A percentile compares a stretch with the other conserved stretches of the same genome.
phyloP scores from a whole-genome alignment of 1,139 yeast species.

The Eremothecium cymbalariae region DNA sequence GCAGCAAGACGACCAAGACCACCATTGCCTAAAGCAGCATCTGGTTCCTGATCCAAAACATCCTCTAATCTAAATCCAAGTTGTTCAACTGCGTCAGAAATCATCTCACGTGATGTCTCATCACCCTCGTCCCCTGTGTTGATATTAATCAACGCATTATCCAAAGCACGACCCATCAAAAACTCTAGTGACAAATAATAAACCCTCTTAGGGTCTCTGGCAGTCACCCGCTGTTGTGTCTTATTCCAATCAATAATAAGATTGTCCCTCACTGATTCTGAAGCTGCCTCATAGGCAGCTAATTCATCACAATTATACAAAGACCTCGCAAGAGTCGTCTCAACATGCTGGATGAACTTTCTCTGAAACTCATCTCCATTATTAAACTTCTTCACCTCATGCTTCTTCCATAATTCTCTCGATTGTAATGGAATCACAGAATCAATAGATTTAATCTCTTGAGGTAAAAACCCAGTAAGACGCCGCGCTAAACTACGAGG shows the following conservation, averaged over 20 bases:
- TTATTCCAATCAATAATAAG: slow-evolving; percentile 84
- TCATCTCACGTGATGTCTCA: slow-evolving; percentile 38
- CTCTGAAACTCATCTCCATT: slow-evolving; percentile 55
- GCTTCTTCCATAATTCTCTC: slow-evolving; percentile 69
- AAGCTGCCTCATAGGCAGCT: slow-evolving; percentile 89
- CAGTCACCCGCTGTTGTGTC: slow-evolving; percentile 83
- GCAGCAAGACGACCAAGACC: slow-evolving; percentile 95
- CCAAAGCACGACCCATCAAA: slow-evolving; percentile 92
- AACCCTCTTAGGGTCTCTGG: slow-evolving; percentile 76
- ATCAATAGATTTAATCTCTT: slow-evolving; percentile 77
- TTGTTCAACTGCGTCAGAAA: slow-evolving; percentile 52
- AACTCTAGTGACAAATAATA: slow-evolving; percentile 85
- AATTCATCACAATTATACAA: slow-evolving; percentile 85
- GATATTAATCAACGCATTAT: slow-evolving; percentile 83
- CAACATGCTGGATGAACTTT: slow-evolving; percentile 76
- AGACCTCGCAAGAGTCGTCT: slow-evolving; percentile 80
- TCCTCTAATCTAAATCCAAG: slow-evolving; percentile 88
- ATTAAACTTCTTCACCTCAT: slow-evolving; percentile 44
- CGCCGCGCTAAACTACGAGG: slow-evolving; percentile 48
- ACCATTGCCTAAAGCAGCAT: slow-evolving; percentile 93
- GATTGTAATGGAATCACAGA: slow-evolving; percentile 72
- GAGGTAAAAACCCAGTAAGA: slow-evolving; percentile 84
- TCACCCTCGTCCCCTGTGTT: slow-evolving; percentile 31
- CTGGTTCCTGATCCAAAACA: slow-evolving; percentile 77
- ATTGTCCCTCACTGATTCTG: slow-evolving; percentile 70